phyloP scores from a whole-genome alignment of 2,329 filamentous ascomycete genomes.

The Thelonectria blattea region DNA sequence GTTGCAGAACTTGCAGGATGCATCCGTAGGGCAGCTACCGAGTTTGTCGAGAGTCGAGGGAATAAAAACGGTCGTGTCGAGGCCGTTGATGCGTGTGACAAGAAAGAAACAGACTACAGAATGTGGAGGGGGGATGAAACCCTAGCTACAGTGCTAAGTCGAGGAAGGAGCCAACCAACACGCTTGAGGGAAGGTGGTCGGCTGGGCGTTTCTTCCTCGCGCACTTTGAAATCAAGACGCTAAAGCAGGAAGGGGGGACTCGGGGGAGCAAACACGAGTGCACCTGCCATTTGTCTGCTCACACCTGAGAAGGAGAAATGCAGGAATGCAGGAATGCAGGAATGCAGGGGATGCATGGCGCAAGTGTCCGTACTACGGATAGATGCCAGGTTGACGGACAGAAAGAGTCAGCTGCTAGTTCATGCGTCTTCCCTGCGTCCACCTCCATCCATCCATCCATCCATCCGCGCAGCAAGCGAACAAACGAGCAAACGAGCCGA shows the following conservation, averaged over 20 bases:
- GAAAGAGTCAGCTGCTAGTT: constrained; percentile 3
- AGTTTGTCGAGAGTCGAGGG: not conserved
- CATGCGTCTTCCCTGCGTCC: constrained; percentile 11
- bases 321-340: not conserved
- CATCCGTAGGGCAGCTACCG: not conserved
- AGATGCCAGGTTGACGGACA: not conserved
- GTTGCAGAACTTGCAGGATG: not conserved
- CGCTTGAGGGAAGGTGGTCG: not conserved
- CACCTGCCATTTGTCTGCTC: not conserved
- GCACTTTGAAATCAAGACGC: not conserved
- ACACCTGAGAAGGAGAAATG: not conserved
- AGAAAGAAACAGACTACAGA: too few species aligned
- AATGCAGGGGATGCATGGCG: constrained; percentile 10
- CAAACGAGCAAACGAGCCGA: too few species aligned
- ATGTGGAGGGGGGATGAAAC: not conserved
- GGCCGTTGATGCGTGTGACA: constrained; percentile 4
- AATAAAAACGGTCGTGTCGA: not conserved
- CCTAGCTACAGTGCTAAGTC: not conserved
- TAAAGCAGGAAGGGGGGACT: not conserved
- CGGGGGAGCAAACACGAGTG: not conserved
- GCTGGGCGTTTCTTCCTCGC: not conserved
- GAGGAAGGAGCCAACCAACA: constrained; percentile 4
- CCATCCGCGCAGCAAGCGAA: too few species aligned
- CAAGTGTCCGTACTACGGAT: too few species aligned
- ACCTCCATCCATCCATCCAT: too few species aligned